phyloP scores from a whole-genome alignment of 225 moss, liverwort and hornwort species.

The Marchantia polymorpha region DNA sequence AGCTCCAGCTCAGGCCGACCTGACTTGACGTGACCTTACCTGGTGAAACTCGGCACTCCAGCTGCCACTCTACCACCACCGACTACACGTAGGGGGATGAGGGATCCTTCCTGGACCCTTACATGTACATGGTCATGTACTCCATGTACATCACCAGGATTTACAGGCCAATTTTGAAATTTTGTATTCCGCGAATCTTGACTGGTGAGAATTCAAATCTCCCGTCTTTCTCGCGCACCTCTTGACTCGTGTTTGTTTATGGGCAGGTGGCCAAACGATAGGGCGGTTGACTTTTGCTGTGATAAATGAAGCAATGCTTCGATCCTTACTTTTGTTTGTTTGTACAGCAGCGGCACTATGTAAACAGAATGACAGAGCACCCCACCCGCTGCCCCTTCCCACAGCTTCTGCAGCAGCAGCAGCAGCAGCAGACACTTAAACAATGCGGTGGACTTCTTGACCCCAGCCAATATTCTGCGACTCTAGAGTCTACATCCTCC shows the following conservation, averaged over 20 bases:
- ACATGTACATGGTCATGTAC: neutral
- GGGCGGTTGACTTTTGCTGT: neutral
- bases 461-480: too few species aligned
- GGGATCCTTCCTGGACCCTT: neutral
- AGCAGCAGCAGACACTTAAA: too few species aligned
- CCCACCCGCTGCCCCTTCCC: neutral
- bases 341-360: neutral
- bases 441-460: too few species aligned
- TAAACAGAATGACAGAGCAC: neutral
- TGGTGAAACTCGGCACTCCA: neutral
- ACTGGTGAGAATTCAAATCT: neutral
- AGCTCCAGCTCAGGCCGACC: neutral
- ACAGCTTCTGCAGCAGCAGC: neutral
- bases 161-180: conserved; percentile 1
- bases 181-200: conserved; percentile 1
- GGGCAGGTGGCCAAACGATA: neutral
- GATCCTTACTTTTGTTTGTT: neutral
- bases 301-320: neutral
- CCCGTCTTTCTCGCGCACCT: neutral
- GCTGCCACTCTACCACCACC: neutral
- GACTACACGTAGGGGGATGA: neutral
- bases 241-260: neutral
- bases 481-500: too few species aligned
- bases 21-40: neutral
- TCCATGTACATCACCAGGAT: neutral